These are phyloP conservation scores for Manihot esculenta DNA, from an alignment of 441 rosid species.

Conservation along the genomic window DNA sequence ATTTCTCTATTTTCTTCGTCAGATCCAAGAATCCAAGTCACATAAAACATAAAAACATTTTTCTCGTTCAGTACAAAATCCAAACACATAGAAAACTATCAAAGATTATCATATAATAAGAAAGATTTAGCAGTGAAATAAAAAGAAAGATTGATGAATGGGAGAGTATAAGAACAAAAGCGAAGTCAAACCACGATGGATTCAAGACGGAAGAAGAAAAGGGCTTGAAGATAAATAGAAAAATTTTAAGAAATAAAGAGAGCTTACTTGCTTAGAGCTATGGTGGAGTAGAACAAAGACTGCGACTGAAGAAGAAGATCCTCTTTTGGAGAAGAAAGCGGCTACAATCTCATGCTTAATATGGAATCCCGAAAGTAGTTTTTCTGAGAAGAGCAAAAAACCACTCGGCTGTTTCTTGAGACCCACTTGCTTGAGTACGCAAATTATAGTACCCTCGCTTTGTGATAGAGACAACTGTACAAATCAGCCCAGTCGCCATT, in stretches of 20 bases:
- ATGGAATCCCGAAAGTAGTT: slow-evolving; percentile 26
- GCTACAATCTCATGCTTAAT: slow-evolving; percentile 9
- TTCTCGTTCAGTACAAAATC: background rate
- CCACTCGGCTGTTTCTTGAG: background rate
- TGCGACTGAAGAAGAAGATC: background rate
- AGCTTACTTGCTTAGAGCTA: slow-evolving; percentile 29
- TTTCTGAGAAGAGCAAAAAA: slow-evolving; percentile 6
- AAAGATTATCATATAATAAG: background rate
- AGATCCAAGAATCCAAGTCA: slow-evolving; percentile 19
- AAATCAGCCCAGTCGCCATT: slow-evolving; percentile 19
- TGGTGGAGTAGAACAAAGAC: background rate
- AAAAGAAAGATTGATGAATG: background rate
- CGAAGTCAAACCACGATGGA: background rate
- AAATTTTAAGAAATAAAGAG: background rate
- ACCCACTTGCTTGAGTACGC: slow-evolving; percentile 10
- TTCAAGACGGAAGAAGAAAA: background rate
- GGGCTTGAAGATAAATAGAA: background rate
- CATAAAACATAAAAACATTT: background rate
- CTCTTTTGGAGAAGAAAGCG: slow-evolving; percentile 15
- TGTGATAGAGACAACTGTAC: background rate
- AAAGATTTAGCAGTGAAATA: background rate
- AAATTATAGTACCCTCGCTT: slow-evolving; percentile 7
- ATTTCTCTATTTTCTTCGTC: slow-evolving; percentile 2
- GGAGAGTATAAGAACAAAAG: background rate
- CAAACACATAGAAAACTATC: background rate